These are phyloP conservation scores for Fusarium burgessii DNA, from an alignment of 2,329 filamentous ascomycete genomes.

Conservation along the genomic window DNA sequence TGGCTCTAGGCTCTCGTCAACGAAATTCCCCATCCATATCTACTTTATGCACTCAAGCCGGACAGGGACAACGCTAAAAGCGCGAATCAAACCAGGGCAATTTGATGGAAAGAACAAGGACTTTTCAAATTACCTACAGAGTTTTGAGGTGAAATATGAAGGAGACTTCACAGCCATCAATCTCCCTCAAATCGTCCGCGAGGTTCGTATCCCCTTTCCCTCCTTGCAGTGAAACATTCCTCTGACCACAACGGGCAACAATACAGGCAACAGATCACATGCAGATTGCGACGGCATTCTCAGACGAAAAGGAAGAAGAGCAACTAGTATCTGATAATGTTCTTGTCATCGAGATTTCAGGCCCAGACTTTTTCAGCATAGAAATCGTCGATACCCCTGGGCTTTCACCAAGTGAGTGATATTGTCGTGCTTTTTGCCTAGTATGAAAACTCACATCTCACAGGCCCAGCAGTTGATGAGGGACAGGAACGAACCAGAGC, in stretches of 20 bases:
- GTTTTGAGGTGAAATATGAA: neutral
- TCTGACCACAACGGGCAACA: accelerated
- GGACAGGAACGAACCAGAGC: neutral
- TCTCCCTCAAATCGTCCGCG: neutral
- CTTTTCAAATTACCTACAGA: neutral
- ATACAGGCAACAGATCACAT: neutral
- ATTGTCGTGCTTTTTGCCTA: accelerated
- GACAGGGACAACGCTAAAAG: neutral
- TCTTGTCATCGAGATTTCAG: neutral
- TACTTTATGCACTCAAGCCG: neutral
- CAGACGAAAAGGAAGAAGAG: neutral
- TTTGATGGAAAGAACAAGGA: accelerated
- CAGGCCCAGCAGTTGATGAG: accelerated
- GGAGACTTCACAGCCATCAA: neutral
- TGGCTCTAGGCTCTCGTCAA: neutral
- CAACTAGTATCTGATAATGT: neutral
- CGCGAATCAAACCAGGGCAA: neutral
- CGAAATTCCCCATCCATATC: neutral
- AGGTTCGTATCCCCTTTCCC: neutral
- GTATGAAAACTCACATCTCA: neutral
- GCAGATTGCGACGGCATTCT: neutral
- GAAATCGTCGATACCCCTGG: neutral
- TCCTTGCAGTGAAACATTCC: accelerated
- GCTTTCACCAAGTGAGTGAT: neutral
- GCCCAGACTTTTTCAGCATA: neutral